These are phyloP conservation scores for Ophiocordyceps australis DNA, from an alignment of 2,329 filamentous ascomycete species.

Conservation along the genomic window DNA sequence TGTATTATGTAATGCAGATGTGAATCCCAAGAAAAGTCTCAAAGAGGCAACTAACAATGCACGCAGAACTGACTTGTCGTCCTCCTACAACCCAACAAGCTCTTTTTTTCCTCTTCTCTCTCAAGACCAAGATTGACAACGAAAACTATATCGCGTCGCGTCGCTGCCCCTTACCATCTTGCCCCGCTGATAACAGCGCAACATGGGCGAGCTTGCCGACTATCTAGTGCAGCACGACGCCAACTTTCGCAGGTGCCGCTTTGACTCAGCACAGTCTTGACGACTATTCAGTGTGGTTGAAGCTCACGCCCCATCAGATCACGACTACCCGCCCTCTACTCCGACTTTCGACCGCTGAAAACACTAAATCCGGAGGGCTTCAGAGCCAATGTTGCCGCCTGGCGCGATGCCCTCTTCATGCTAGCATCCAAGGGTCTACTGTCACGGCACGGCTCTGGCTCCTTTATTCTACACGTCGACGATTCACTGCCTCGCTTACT, in stretches of 20 bases:
- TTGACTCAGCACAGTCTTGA: too few relatives aligned
- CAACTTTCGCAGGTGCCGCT: slow-evolving; percentile 36
- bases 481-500: slow-evolving; percentile 52
- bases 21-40: too few relatives aligned
- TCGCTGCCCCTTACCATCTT: too few relatives aligned
- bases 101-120: too few relatives aligned
- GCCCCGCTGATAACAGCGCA: too few relatives aligned
- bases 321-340: slow-evolving; percentile 72
- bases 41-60: too few relatives aligned
- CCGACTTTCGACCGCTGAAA: slow-evolving; percentile 61
- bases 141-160: too few relatives aligned
- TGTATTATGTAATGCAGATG: too few relatives aligned
- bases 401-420: slow-evolving; percentile 56
- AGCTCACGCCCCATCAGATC: slow-evolving; percentile 27
- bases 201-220: slow-evolving; percentile 49
- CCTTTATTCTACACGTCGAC: slow-evolving; percentile 34
- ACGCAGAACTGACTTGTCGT: too few relatives aligned
- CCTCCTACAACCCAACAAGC: too few relatives aligned
- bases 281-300: too few relatives aligned
- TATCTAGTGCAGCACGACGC: slow-evolving; percentile 44
- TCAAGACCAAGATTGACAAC: too few relatives aligned
- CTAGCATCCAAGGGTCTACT: slow-evolving; percentile 45
- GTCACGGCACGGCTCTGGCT: slow-evolving; percentile 21
- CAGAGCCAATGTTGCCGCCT: slow-evolving; percentile 59
- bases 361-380: slow-evolving; percentile 75